phyloP scores from a whole-genome alignment of 176 grass and related monocot species.

The Aechmea fasciata region DNA sequence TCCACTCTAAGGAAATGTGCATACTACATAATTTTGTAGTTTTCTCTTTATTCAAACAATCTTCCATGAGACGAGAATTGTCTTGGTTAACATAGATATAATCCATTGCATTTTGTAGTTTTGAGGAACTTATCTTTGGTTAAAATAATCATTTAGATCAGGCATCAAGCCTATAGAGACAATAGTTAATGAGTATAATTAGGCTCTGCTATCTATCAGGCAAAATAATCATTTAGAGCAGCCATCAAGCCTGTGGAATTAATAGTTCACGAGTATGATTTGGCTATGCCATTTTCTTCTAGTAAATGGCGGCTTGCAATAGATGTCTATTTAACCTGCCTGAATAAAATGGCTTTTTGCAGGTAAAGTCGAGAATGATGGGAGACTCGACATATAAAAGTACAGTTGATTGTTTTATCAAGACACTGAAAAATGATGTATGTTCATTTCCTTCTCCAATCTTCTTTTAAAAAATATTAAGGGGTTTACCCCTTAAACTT shows the following conservation, averaged over 20 bases:
- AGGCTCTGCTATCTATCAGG: neutral
- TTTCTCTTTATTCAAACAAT: neutral
- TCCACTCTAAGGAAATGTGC: neutral
- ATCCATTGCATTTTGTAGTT: neutral
- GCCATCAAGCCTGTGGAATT: neutral
- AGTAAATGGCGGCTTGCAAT: neutral
- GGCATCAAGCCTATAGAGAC: neutral
- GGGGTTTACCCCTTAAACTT: slow-evolving; percentile 1
- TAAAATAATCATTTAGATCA: neutral
- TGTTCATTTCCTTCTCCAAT: slow-evolving; percentile 2
- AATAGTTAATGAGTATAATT: neutral
- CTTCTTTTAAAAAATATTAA: neutral
- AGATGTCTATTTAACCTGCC: neutral
- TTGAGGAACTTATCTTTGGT: neutral
- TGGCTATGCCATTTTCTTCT: neutral
- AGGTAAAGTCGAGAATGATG: slow-evolving; percentile 99
- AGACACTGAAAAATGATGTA: slow-evolving; percentile 89
- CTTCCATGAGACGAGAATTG: too few relatives aligned
- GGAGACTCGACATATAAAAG: slow-evolving; percentile 73
- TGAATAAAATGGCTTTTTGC: slow-evolving; percentile 14
- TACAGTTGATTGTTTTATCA: slow-evolving; percentile 80
- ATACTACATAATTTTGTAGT: neutral
- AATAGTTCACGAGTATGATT: neutral
- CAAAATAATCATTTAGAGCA: neutral
- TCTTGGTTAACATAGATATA: too few relatives aligned